Evolutionary conservation across 2,329 filamentous ascomycete species (phyloP), one percentile per base, ranked within the genome.

Genomic region (Sporothrix phasma): DNA sequence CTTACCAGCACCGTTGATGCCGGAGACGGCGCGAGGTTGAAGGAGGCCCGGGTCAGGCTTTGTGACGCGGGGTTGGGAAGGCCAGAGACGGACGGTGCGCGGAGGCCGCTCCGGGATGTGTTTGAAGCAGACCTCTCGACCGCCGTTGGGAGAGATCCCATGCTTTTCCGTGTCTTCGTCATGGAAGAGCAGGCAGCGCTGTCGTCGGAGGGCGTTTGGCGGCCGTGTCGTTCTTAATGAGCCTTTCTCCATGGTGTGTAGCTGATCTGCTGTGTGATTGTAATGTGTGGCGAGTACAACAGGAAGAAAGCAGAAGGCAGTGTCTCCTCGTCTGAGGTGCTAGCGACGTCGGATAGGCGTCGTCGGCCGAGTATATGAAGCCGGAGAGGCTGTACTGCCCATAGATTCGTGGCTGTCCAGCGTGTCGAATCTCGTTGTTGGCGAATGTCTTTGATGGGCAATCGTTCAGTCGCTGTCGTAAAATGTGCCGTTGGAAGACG

Each of bases 121-220:
- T 78, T 69, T 86, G 82, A 46, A 85, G 76, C 7, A 80, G 80
- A 66, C 82, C 81, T 86, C 8, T 84, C 80, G 15, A 82, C 79
- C 71, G 62, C 19, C 2, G 66, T 60, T 4, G 76, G 76, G 58
- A 79, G 76, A 65, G 71, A 77, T 63, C 76, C 81, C 64, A 78
- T 86, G 74, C 83, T 87, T 73, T 88, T 90, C 67, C 89, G 83
- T 45, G 87, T 85, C 75, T 91, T 94, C 53, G 80, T 76, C 19
- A 89, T 79, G 91, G 90, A 56, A 95, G 78, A 49, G 89, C 86
- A 49, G 91, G 90, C 26, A 94, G 78, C 31, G 88, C 84, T 67
- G 85, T 82, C 34, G 84, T 85, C 17, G 90, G 88, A 58, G 88
- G 65, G 86, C 88, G 70, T 86, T 79, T 8, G 88, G 86, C 29